Percentiles rank a stretch among this genome's conserved stretches.
Evolutionary conservation across 441 rosid species (phyloP).

Genomic region (Aquilaria agallochum): DNA sequence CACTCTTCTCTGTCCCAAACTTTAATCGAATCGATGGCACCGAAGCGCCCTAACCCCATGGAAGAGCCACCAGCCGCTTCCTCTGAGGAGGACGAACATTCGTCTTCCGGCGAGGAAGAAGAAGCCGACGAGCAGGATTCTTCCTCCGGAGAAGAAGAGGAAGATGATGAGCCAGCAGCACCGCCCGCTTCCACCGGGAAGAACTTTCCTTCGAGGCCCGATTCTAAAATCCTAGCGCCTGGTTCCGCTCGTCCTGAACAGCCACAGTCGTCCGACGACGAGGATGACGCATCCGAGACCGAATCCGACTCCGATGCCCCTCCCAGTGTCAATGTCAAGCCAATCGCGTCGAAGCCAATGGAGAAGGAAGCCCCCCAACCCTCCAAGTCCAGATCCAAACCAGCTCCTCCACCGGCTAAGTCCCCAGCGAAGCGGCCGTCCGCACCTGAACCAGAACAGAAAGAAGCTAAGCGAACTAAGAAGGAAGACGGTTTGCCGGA

Average conservation of each 20-base stretch:
- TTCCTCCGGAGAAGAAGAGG: too few relatives aligned
- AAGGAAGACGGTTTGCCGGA: slow-evolving; percentile 12
- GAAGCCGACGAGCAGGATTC: slow-evolving; percentile 22
- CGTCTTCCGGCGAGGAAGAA: slow-evolving; percentile 24
- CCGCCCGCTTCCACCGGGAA: slow-evolving; percentile 2
- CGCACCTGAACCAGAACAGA: slow-evolving; percentile 9
- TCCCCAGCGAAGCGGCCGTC: slow-evolving; percentile 17
- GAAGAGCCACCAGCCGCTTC: slow-evolving; percentile 33
- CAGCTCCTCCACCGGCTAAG: slow-evolving; percentile 8
- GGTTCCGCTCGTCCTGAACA: too few relatives aligned
- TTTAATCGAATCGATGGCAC: too few relatives aligned
- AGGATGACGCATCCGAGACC: slow-evolving; percentile 20
- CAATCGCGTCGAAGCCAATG: slow-evolving; percentile 27
- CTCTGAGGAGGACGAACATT: slow-evolving; percentile 21
- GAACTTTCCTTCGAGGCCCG: background rate
- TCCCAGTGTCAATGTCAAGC: slow-evolving; percentile 19
- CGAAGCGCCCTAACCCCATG: slow-evolving; percentile 10
- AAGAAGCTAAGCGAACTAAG: slow-evolving; percentile 21
- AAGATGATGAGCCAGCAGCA: background rate
- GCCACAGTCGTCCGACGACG: slow-evolving; percentile 9
- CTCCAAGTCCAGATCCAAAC: slow-evolving; percentile 17
- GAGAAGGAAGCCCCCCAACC: slow-evolving; percentile 17
- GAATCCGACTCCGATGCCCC: slow-evolving; percentile 25
- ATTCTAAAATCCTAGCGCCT: slow-evolving; percentile 9
- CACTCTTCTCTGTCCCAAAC: too few relatives aligned